These are phyloP conservation scores for Pseudogymnoascus sp. DNA, from an alignment of 2,329 filamentous ascomycete species.

Conservation along the genomic window DNA sequence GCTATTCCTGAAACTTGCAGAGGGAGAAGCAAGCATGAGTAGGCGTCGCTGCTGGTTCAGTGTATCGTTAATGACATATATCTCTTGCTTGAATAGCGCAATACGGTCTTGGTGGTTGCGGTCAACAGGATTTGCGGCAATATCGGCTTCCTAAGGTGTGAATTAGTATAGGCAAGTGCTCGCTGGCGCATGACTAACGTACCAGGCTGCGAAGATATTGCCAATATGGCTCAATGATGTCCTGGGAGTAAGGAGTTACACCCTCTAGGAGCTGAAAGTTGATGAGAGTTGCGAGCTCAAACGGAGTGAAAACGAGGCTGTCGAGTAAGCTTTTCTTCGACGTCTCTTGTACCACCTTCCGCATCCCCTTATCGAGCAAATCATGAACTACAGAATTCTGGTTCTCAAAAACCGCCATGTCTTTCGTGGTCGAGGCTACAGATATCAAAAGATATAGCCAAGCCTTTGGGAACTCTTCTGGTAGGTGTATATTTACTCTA, in stretches of 20 bases:
- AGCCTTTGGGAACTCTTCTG: slow-evolving; percentile 18
- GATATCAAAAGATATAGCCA: slow-evolving; percentile 21
- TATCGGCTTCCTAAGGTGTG: slow-evolving; percentile 16
- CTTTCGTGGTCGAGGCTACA: slow-evolving; percentile 12
- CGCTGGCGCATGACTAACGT: not conserved
- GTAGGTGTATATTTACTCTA: slow-evolving; percentile 13
- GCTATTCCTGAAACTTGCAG: slow-evolving; percentile 1
- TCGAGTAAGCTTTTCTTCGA: slow-evolving; percentile 14
- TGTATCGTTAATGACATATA: slow-evolving; percentile 19
- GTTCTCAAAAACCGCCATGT: slow-evolving; percentile 15
- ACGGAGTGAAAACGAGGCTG: slow-evolving; percentile 17
- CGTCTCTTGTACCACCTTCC: slow-evolving; percentile 12
- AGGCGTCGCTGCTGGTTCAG: slow-evolving; percentile 16
- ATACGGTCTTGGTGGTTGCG: slow-evolving; percentile 20
- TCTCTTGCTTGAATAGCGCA: slow-evolving; percentile 20
- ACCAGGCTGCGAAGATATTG: slow-evolving; percentile 20
- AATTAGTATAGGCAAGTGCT: not conserved
- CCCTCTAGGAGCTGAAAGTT: slow-evolving; percentile 18
- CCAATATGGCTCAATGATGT: slow-evolving; percentile 18
- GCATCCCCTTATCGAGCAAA: slow-evolving; percentile 15
- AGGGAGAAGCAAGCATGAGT: not conserved
- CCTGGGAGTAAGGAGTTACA: slow-evolving; percentile 11
- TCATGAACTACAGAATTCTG: slow-evolving; percentile 14
- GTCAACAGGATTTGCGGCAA: slow-evolving; percentile 19
- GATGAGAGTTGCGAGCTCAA: slow-evolving; percentile 19